Evolutionary conservation across 179 eudicot genomes (phyloP), one percentile per base, ranked within the genome.

Genomic region (Heliamphora pulchella): DNA sequence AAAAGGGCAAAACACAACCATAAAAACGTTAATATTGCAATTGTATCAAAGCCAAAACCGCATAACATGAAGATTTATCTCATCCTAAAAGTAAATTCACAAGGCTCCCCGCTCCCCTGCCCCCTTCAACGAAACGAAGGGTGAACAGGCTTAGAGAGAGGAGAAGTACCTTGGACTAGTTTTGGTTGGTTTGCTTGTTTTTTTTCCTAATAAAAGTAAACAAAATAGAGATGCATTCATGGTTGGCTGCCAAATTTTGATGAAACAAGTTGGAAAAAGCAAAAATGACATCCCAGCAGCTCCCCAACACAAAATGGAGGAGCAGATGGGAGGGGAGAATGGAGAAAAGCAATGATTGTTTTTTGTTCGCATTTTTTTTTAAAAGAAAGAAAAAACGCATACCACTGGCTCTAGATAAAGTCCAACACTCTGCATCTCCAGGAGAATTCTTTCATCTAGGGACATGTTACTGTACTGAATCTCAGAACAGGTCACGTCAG

Each of bases 371-470:
- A 31, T 31, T 31, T 31, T 31, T 31, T 31, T 31, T 31, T 31
- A 31, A 31, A 31, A 31, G 8, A 2, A 22, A 68, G 50, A 80
- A 22, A 61, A 13, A 55, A 4, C 4, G 59, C 85, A 47, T 82
- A 89, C 91, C 90, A 84, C 88, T 76, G 86, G 82, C 59, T 87
- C 93, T 54, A 85, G 87, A 68, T 46, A 86, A 78, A 91, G 80
- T 74, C 93, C 93, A 83, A 91, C 82, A 81, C 90, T 89, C 69
- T 87, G 88, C 69, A 91, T 58, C 84, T 91, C 93, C 85, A 87
- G 20, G 57, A 90, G 81, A 75, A 90, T 83, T 89, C 88, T 85
- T 78, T 91, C 96, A 80, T 89, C 81, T 18, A 91, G 18, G 58
- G 91, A 82, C 93, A 88, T 84, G 20, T 80, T 81, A 55, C 66